phyloP scores from a whole-genome alignment of 2,329 filamentous ascomycete genomes.

The Stachybotrys elegans region DNA sequence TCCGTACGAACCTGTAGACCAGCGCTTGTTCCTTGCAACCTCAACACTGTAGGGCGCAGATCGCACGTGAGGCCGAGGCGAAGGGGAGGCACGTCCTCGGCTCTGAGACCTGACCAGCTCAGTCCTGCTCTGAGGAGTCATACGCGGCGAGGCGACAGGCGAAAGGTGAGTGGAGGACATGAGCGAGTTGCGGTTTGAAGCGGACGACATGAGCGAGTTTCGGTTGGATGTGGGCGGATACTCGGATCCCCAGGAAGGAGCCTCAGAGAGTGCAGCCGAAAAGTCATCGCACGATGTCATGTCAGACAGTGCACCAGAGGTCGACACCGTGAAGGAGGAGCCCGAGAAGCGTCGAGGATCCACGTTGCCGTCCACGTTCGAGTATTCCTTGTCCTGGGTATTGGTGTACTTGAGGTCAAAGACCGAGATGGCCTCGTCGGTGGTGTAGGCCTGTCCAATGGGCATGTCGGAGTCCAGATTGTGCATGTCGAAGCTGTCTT shows the following conservation, averaged over 20 bases:
- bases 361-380: slow-evolving; percentile 46
- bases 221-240: slow-evolving; percentile 63
- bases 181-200: slow-evolving; percentile 63
- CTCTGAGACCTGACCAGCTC: slow-evolving; percentile 61
- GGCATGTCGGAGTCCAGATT: slow-evolving; percentile 51
- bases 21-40: slow-evolving; percentile 62
- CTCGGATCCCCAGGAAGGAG: slow-evolving; percentile 60
- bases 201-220: slow-evolving; percentile 66
- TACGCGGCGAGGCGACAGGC: slow-evolving; percentile 65
- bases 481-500: slow-evolving; percentile 52
- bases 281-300: slow-evolving; percentile 69
- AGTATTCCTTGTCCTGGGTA: slow-evolving; percentile 42
- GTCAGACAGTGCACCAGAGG: slow-evolving; percentile 58
- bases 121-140: slow-evolving; percentile 56
- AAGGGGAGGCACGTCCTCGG: slow-evolving; percentile 66
- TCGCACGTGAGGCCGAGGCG: slow-evolving; percentile 62
- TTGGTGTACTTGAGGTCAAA: slow-evolving; percentile 52
- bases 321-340: slow-evolving; percentile 70
- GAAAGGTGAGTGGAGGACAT: slow-evolving; percentile 68
- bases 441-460: slow-evolving; percentile 58
- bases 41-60: slow-evolving; percentile 69
- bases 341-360: slow-evolving; percentile 63
- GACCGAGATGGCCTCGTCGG: slow-evolving; percentile 59
- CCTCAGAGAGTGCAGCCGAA: slow-evolving; percentile 60
- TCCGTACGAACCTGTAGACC: slow-evolving; percentile 72